Evolutionary conservation across 176 grass and related monocot species (phyloP).

Genomic region (Carex littledalei): DNA sequence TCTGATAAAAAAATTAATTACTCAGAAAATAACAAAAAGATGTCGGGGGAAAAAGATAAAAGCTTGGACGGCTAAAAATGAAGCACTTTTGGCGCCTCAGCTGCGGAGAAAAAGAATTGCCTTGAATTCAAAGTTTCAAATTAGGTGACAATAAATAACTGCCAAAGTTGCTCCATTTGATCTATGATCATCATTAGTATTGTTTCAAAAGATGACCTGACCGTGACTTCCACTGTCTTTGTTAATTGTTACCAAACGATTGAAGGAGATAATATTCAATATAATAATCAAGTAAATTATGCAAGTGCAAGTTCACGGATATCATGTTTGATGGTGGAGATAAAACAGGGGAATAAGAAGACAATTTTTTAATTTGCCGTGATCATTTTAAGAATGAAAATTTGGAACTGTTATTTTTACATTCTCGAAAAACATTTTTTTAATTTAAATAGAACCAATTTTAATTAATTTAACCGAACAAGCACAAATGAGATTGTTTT

Average conservation of each 20-base stretch:
- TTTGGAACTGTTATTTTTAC: too few relatives aligned
- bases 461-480: too few relatives aligned
- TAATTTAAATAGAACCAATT: too few relatives aligned
- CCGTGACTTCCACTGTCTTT: not conserved
- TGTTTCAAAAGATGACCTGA: not conserved
- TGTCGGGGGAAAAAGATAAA: not conserved
- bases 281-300: too few relatives aligned
- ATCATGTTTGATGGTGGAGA: too few relatives aligned
- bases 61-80: conserved; percentile 6
- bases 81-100: not conserved
- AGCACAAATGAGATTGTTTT: too few relatives aligned
- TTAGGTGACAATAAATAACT: conserved; percentile 8
- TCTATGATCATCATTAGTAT: conserved; percentile 2
- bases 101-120: not conserved
- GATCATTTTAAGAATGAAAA: too few relatives aligned
- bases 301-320: too few relatives aligned
- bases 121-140: conserved; percentile 7
- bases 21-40: conserved; percentile 19
- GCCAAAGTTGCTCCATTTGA: not conserved
- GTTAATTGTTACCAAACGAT: not conserved
- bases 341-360: too few relatives aligned
- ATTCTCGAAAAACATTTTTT: too few relatives aligned
- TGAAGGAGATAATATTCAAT: too few relatives aligned
- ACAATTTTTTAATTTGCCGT: too few relatives aligned
- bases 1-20: not conserved